phyloP scores from a whole-genome alignment of 192 early-diverging fungal species.

The Backusella australiensis region DNA sequence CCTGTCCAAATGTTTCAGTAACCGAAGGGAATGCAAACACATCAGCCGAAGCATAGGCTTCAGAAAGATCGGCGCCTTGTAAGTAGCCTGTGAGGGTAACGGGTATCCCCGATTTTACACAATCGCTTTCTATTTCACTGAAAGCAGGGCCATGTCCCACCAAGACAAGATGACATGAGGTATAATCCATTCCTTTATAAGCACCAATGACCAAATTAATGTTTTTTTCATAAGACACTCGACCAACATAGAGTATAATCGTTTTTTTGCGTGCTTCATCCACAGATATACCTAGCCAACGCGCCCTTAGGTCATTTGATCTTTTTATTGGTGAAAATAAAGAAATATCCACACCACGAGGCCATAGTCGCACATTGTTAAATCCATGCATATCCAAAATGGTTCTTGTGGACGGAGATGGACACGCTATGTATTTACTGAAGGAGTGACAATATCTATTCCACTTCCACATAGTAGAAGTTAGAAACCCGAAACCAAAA shows the following conservation, averaged over 20 bases:
- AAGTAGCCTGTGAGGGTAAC: constrained; percentile 35
- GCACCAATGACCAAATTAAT: constrained; percentile 25
- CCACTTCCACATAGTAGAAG: constrained; percentile 34
- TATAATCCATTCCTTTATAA: constrained; percentile 34
- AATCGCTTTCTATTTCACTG: constrained; percentile 21
- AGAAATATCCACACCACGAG: constrained; percentile 31
- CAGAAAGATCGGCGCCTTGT: constrained; percentile 21
- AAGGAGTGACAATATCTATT: constrained; percentile 28
- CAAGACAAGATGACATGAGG: constrained; percentile 26
- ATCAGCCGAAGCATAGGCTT: constrained; percentile 37
- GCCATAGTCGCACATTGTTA: constrained; percentile 26
- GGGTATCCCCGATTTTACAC: constrained; percentile 10
- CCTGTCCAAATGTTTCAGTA: constrained; percentile 38
- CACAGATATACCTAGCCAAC: constrained; percentile 18
- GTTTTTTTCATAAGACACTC: constrained; percentile 37
- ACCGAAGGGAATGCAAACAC: constrained; percentile 34
- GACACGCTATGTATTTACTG: constrained; percentile 25
- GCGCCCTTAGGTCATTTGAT: constrained; percentile 22
- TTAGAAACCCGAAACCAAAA: constrained; percentile 32
- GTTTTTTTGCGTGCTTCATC: constrained; percentile 17
- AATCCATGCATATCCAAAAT: constrained; percentile 28
- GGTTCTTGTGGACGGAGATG: constrained; percentile 22
- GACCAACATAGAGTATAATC: constrained; percentile 32
- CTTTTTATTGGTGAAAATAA: constrained; percentile 25
- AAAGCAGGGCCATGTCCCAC: constrained; percentile 37